These are phyloP conservation scores for Linnemannia exigua DNA, from an alignment of 192 early-diverging fungal genomes.

Conservation along the genomic window DNA sequence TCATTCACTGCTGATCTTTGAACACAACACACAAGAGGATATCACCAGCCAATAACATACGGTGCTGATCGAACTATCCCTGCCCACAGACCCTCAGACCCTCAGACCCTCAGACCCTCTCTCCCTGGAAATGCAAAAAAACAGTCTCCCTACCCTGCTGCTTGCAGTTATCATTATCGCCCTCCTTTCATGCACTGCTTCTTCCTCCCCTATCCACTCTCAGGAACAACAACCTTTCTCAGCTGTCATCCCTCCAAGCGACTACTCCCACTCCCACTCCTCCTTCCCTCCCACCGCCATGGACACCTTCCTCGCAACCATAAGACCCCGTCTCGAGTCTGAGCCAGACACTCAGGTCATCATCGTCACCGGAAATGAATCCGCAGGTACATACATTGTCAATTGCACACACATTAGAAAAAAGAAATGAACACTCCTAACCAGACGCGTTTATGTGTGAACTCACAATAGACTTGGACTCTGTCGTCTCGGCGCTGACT, in stretches of 20 bases:
- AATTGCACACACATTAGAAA: neutral
- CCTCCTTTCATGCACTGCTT: too few species aligned
- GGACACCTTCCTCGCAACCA: constrained; percentile 31
- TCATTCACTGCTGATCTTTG: too few species aligned
- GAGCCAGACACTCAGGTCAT: constrained; percentile 34
- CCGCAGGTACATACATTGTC: constrained; percentile 66
- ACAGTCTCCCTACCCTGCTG: too few species aligned
- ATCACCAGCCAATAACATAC: too few species aligned
- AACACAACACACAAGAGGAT: too few species aligned
- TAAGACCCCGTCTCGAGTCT: constrained; percentile 27
- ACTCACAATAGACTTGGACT: constrained; percentile 75
- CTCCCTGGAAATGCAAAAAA: too few species aligned
- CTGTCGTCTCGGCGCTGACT: constrained; percentile 69
- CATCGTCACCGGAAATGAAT: constrained; percentile 80
- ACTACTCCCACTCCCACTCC: neutral
- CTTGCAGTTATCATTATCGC: too few species aligned
- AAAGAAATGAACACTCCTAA: neutral
- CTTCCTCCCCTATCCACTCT: too few species aligned
- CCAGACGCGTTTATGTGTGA: neutral
- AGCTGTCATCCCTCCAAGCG: neutral
- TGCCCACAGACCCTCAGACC: too few species aligned
- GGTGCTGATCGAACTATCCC: too few species aligned
- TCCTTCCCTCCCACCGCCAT: constrained; percentile 6
- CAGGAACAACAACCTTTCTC: neutral
- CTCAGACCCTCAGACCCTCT: too few species aligned